phyloP scores from a whole-genome alignment of 2,329 filamentous ascomycete species.

The Talaromyces sp. region DNA sequence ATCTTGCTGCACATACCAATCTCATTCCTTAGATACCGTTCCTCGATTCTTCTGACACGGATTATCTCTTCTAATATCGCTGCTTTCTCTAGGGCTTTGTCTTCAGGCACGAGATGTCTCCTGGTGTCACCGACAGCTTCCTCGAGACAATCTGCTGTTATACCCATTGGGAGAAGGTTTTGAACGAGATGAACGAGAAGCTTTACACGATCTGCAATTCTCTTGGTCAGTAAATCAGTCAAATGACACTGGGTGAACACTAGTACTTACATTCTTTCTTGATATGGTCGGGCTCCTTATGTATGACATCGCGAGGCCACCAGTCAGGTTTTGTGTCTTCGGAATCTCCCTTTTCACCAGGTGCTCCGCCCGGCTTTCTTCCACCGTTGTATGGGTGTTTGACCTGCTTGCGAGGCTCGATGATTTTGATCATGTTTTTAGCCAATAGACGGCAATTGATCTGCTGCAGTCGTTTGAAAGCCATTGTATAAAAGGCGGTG shows the following conservation, averaged over 20 bases:
- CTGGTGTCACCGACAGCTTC: slow-evolving; percentile 40
- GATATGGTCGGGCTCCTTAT: slow-evolving; percentile 50
- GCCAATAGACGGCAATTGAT: slow-evolving; percentile 44
- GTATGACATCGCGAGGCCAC: slow-evolving; percentile 39
- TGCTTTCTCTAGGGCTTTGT: slow-evolving; percentile 24
- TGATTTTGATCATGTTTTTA: slow-evolving; percentile 47
- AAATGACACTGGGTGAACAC: background rate
- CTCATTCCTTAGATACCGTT: slow-evolving; percentile 40
- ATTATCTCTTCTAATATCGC: slow-evolving; percentile 42
- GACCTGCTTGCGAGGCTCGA: slow-evolving; percentile 48
- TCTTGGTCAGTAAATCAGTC: background rate
- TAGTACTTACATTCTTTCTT: slow-evolving; percentile 42
- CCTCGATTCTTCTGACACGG: slow-evolving; percentile 38
- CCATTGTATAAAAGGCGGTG: slow-evolving; percentile 36
- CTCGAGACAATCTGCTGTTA: slow-evolving; percentile 40
- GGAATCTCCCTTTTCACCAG: slow-evolving; percentile 39
- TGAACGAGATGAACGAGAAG: slow-evolving; percentile 42
- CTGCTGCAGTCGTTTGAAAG: slow-evolving; percentile 45
- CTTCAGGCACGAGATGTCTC: slow-evolving; percentile 34
- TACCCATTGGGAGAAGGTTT: slow-evolving; percentile 32
- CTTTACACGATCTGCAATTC: slow-evolving; percentile 18
- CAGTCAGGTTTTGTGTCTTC: slow-evolving; percentile 32
- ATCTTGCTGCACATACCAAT: slow-evolving; percentile 32
- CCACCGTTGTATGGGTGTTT: slow-evolving; percentile 49
- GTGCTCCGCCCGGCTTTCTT: slow-evolving; percentile 30